Evolutionary conservation across 306 rosid species (phyloP), one percentile per base, ranked within the genome.

Genomic region (Astragalus glycyphyllos): DNA sequence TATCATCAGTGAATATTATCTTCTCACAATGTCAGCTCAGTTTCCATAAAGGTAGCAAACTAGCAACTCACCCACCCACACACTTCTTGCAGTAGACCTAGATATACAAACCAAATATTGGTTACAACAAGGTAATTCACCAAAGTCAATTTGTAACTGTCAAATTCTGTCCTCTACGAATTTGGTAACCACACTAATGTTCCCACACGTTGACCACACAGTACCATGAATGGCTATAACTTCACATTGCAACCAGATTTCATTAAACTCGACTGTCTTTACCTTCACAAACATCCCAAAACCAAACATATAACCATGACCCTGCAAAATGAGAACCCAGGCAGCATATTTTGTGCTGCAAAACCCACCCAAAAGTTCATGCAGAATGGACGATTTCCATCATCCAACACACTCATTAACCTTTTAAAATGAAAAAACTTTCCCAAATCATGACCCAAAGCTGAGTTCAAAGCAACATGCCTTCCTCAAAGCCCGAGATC

Each of bases 401-500:
- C 66, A 73, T 54, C 76, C 87, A 81, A 81, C 63, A 70, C 75
- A 82, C 81, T 37, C 65, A 81, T 66, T 69, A 74, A 83, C 81
- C 83, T 82, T 76, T 69, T 81, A 78, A 77, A 84, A 47, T 78
- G 77, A 73, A 77, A 67, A 72, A 77, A 76, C 62, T 15, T 15
- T 79, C 87, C 73, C 75, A 85, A 68, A 77, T 79, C 86, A 80
- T 81, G 82, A 84, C 81, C 87, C 89, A 84, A 82, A 83, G 79
- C 81, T 48, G 89, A 86, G 87, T 78, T 90, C 88, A 85, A 65
- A 78, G 89, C 85, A 79, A 81, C 83, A 72, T 82, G 93, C 92
- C 91, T 84, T 88, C 97, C 86, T 81, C 93, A 90, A 88, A 94
- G 88, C 86, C 92, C 85, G 88, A 81, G 65, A 57, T 72, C 82